Evolutionary conservation across 257 asterid species (phyloP), one percentile per base, ranked within the genome.

Genomic region (Phtheirospermum japonicum): DNA sequence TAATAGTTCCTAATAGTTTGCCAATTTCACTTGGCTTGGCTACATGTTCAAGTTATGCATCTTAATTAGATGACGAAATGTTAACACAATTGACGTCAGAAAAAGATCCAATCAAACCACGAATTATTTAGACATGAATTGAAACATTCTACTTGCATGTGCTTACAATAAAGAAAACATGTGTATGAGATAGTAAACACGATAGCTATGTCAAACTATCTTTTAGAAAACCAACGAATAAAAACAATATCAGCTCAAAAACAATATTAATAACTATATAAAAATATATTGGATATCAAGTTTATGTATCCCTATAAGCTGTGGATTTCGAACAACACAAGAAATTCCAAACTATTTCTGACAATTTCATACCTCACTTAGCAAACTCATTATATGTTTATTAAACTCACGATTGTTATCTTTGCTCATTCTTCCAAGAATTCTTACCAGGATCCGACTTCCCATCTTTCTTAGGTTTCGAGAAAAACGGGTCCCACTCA

Each of bases 401-500:
- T 23, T 23, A 23, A 23, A 61, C 49, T 45, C 69, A 49, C 34
- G 67, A 49, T 7, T 56, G 75, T 42, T 72, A 74, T 55, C 83
- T 75, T 57, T 79, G 83, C 77, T 88, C 88, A 31, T 70, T 79
- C 75, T 77, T 78, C 80, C 81, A 75, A 26, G 90, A 80, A 74
- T 76, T 84, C 57, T 82, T 78, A 23, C 85, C 95, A 6, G 82
- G 40, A 57, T 73, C 72, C 20, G 72, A 68, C 23, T 65, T 43
- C 9, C 78, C 79, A 26, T 75, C 75, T 2, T 59, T 69, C 18
- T 78, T 84, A 5, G 76, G 81, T 71, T 79, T 76, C 2, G 84
- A 77, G 63, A 90, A 90, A 70, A 69, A 87, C 36, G 95, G 86
- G 79, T 90, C 97, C 95, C 95, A 90, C 73, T 81, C 93, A 55